These are phyloP conservation scores for Apostasia ramifera DNA, from an alignment of 106 monocot genomes.

Conservation along the genomic window DNA sequence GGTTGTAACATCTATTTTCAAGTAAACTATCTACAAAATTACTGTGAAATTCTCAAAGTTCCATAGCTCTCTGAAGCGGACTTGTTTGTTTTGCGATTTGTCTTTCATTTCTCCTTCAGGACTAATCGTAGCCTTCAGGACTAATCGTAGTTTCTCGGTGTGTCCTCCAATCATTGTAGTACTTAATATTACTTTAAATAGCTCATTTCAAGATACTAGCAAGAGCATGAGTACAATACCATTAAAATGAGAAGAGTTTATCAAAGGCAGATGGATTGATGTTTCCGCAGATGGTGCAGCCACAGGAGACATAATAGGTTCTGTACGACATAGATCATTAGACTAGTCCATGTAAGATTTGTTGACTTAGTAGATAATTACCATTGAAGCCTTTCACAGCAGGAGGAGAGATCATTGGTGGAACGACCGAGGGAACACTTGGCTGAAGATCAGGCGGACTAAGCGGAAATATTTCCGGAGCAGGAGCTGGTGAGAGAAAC, in stretches of 20 bases:
- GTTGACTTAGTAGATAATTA: neutral
- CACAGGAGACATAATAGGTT: constrained; percentile 27
- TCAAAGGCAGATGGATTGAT: constrained; percentile 6
- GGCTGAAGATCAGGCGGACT: constrained; percentile 1
- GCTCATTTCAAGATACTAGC: no score
- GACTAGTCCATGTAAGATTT: neutral
- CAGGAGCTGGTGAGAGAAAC: constrained; percentile 8
- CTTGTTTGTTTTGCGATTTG: neutral
- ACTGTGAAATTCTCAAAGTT: no score
- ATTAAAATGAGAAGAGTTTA: constrained; percentile 17
- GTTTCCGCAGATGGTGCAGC: constrained; percentile 4
- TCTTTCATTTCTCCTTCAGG: neutral
- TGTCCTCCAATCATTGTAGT: no score
- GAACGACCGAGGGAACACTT: constrained; percentile 15
- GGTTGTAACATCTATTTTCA: no score
- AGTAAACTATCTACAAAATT: no score
- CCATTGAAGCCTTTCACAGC: constrained; percentile 2
- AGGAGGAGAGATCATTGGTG: constrained; percentile 8
- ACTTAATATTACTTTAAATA: no score
- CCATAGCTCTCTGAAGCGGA: no score
- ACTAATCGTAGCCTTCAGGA: no score
- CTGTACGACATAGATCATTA: constrained; percentile 17
- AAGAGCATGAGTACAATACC: constrained; percentile 20
- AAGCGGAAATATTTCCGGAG: constrained; percentile 5
- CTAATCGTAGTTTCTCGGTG: no score